Conservation (phyloP, 345 rosid species). For the Syzygium aromaticum region DNA sequence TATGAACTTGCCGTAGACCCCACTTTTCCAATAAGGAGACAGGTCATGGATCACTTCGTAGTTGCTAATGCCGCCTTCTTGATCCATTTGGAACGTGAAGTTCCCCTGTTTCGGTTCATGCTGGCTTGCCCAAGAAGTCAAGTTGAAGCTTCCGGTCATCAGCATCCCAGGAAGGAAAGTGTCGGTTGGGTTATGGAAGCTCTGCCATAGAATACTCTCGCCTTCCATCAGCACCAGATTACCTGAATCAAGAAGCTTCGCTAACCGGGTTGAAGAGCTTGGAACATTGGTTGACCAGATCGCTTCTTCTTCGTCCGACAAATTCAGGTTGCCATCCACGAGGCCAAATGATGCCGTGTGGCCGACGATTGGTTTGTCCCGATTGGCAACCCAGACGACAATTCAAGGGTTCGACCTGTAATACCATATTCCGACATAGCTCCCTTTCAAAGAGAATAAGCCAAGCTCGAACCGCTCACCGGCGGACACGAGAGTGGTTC, state of each 20-base stretch:
- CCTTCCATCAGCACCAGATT: constrained; percentile 19
- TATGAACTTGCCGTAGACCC: background rate
- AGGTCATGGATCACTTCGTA: background rate
- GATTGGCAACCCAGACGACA: constrained; percentile 45
- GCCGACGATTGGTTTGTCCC: constrained; percentile 20
- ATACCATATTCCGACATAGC: constrained; percentile 41
- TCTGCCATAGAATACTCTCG: constrained; percentile 26
- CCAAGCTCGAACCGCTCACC: constrained; percentile 21
- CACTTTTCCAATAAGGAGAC: constrained; percentile 1
- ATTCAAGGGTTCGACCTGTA: constrained; percentile 6
- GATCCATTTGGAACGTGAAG: constrained; percentile 14
- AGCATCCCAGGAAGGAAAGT: constrained; percentile 52
- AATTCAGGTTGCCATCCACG: constrained; percentile 17
- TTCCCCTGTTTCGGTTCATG: constrained; percentile 45
- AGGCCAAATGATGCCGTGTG: constrained; percentile 2
- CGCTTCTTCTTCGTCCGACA: constrained; percentile 3
- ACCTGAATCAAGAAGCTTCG: background rate
- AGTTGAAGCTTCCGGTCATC: constrained; percentile 5
- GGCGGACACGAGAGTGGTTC: constrained; percentile 16
- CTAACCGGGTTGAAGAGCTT: constrained; percentile 13
- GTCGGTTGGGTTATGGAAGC: constrained; percentile 40
- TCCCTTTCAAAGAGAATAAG: constrained; percentile 1
- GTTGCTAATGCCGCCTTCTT: background rate
- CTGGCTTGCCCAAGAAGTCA: constrained; percentile 41
- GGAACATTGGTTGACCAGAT: background rate